Percentiles rank a stretch among this genome's conserved stretches.
Conservation (phyloP, 345 rosid species). For the Carallia brachiata region DNA sequence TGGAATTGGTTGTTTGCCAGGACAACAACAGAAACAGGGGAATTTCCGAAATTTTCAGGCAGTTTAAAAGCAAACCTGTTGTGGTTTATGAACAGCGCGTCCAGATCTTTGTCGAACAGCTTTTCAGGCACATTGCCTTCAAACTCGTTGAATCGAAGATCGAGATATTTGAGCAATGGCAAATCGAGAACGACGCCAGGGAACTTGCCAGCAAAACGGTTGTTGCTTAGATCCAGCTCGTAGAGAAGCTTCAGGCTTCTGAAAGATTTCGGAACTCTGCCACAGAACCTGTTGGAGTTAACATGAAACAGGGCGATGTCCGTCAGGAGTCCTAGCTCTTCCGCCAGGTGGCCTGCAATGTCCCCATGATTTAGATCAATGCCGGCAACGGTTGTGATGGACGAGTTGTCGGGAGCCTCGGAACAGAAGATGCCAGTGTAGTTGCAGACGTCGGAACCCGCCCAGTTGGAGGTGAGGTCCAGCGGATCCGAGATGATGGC, state of each 20-base stretch:
- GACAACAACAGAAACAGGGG: conserved; percentile 69
- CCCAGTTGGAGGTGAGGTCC: conserved; percentile 49
- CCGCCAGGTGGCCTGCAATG: conserved; percentile 68
- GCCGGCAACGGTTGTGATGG: conserved; percentile 63
- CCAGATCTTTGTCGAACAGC: conserved; percentile 68
- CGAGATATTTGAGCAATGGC: conserved; percentile 62
- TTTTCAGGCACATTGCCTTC: conserved; percentile 64
- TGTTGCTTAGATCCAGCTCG: conserved; percentile 33
- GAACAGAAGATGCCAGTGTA: conserved; percentile 72
- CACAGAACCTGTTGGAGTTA: conserved; percentile 84
- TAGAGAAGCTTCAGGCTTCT: conserved; percentile 17
- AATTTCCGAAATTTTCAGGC: conserved; percentile 70
- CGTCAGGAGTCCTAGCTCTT: conserved; percentile 57
- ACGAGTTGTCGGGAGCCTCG: conserved; percentile 44
- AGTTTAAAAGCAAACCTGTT: conserved; percentile 60
- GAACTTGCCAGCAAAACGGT: conserved; percentile 46
- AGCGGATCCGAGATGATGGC: conserved; percentile 50
- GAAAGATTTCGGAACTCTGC: conserved; percentile 51
- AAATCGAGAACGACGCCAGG: conserved; percentile 58
- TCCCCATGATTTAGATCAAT: conserved; percentile 73
- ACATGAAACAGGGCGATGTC: conserved; percentile 67
- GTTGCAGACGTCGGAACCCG: conserved; percentile 71
- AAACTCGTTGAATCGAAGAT: conserved; percentile 82
- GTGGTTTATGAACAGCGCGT: conserved; percentile 70
- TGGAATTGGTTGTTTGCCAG: conserved; percentile 59